A percentile compares a stretch with the other conserved stretches of the same genome.
Conservation (phyloP, 148 eudicot genomes). For the Silene conica region DNA sequence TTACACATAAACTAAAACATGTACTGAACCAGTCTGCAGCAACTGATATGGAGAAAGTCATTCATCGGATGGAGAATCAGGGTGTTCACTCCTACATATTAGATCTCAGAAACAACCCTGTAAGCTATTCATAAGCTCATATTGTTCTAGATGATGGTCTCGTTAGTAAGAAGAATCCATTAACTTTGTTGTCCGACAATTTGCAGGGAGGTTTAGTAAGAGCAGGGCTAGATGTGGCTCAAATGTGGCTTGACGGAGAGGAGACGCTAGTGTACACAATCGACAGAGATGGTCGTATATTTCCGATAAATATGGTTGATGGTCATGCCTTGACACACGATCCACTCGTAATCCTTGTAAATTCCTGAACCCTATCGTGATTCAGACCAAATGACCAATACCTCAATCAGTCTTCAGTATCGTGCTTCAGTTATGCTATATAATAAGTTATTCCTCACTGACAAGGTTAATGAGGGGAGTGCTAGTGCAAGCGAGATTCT, state of each 20-base stretch:
- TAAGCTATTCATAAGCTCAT: conserved; percentile 20
- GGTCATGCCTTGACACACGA: conserved; percentile 91
- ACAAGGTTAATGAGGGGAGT: conserved; percentile 92
- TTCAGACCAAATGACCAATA: too few species aligned
- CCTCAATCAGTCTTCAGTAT: too few species aligned
- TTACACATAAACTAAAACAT: background rate
- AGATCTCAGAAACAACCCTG: conserved; percentile 91
- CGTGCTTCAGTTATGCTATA: too few species aligned
- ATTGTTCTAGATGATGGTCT: too few species aligned
- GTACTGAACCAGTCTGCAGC: conserved; percentile 63
- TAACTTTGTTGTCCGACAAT: too few species aligned
- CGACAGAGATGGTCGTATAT: conserved; percentile 77
- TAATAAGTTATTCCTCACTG: background rate
- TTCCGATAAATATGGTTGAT: conserved; percentile 76
- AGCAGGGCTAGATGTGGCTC: conserved; percentile 97
- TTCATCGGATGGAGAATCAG: conserved; percentile 75
- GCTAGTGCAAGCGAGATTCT: conserved; percentile 98
- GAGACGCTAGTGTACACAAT: conserved; percentile 90
- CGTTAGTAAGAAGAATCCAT: too few species aligned
- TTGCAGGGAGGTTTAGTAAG: conserved; percentile 92
- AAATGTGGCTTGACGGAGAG: conserved; percentile 90
- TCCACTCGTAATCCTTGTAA: conserved; percentile 89
- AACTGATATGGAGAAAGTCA: conserved; percentile 76
- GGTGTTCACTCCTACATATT: conserved; percentile 85
- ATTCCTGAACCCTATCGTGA: too few species aligned